phyloP scores from a whole-genome alignment of 2,329 filamentous ascomycete species.

The Sarocladium oryzae region DNA sequence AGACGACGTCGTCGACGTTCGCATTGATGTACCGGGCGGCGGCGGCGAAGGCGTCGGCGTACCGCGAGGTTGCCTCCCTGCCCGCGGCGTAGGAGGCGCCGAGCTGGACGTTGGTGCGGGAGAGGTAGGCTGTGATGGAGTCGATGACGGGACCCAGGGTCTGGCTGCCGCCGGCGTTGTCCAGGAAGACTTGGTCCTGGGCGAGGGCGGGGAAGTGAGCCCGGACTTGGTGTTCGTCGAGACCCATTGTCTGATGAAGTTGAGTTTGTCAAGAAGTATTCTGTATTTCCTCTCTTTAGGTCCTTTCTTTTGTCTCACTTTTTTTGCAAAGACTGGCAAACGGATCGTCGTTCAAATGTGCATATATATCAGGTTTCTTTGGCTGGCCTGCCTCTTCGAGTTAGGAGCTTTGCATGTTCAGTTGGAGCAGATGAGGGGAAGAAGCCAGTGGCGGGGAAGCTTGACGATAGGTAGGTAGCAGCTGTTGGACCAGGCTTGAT shows the following conservation, averaged over 20 bases:
- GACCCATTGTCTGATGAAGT: slow-evolving; percentile 1
- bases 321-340: too few relatives aligned
- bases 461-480: too few relatives aligned
- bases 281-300: too few relatives aligned
- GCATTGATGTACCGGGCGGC: slow-evolving; percentile 69
- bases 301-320: too few relatives aligned
- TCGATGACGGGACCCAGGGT: slow-evolving; percentile 60
- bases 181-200: slow-evolving; percentile 63
- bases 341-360: too few relatives aligned
- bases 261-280: too few relatives aligned
- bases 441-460: background rate
- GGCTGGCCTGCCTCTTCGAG: slow-evolving; percentile 2
- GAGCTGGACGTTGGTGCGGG: slow-evolving; percentile 66
- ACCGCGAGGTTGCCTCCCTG: slow-evolving; percentile 51
- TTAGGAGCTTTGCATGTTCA: too few relatives aligned
- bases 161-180: slow-evolving; percentile 75
- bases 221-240: slow-evolving; percentile 35
- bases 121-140: slow-evolving; percentile 59
- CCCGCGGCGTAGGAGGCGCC: slow-evolving; percentile 62
- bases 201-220: slow-evolving; percentile 62
- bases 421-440: too few relatives aligned
- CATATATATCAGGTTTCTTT: slow-evolving; percentile 5
- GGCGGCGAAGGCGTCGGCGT: slow-evolving; percentile 53
- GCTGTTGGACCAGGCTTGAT: background rate
- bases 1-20: slow-evolving; percentile 57